Conservation (phyloP, 805 yeast species). For the Metschnikowia kofuensis region DNA sequence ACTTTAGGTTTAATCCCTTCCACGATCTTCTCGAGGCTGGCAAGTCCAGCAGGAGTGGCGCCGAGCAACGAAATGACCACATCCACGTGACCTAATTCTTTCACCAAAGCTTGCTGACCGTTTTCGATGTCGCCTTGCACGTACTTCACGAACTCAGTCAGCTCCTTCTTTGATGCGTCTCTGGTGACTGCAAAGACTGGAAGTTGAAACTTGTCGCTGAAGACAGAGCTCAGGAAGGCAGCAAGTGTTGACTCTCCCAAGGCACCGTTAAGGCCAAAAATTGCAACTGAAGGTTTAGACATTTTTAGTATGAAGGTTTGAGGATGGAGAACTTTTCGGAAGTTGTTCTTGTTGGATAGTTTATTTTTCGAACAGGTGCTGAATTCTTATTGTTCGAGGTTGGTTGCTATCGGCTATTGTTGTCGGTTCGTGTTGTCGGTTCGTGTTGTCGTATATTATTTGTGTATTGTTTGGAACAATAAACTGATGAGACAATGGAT, state of each 20-base stretch:
- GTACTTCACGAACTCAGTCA: slow-evolving; percentile 39
- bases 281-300: slow-evolving; percentile 39
- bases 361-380: too few species aligned
- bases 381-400: too few species aligned
- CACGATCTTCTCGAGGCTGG: slow-evolving; percentile 37
- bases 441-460: too few species aligned
- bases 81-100: slow-evolving; percentile 46
- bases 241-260: slow-evolving; percentile 48
- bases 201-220: slow-evolving; percentile 38
- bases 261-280: slow-evolving; percentile 52
- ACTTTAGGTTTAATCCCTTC: slow-evolving; percentile 44
- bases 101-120: slow-evolving; percentile 19
- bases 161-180: slow-evolving; percentile 30
- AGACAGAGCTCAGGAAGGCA: slow-evolving; percentile 43
- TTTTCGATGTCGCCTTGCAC: slow-evolving; percentile 30
- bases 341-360: too few species aligned
- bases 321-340: background rate
- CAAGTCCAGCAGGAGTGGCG: slow-evolving; percentile 28
- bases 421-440: too few species aligned
- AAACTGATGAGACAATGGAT: background rate
- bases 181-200: slow-evolving; percentile 56
- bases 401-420: too few species aligned
- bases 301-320: slow-evolving; percentile 6
- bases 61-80: slow-evolving; percentile 48
- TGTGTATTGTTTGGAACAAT: background rate